Conservation (phyloP, 1,139 yeast genomes). For the Hansenula lynferdii region DNA sequence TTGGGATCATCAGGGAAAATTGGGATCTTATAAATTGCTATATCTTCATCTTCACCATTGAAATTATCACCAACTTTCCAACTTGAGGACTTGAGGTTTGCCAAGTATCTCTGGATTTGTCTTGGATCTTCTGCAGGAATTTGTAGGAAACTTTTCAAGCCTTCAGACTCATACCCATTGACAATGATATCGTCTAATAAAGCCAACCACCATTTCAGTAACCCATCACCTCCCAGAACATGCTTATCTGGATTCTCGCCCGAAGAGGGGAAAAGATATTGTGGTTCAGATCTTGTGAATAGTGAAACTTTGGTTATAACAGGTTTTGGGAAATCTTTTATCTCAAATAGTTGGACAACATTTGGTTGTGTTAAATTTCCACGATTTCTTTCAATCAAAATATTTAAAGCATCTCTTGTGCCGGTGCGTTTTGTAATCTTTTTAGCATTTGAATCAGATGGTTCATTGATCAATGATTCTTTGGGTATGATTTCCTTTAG, state of each 20-base stretch:
- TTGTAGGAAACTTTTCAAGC: constrained; percentile 39
- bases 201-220: constrained; percentile 86
- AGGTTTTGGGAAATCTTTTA: constrained; percentile 48
- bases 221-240: constrained; percentile 56
- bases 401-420: constrained; percentile 23
- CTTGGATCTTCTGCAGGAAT: constrained; percentile 70
- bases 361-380: constrained; percentile 9
- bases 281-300: constrained; percentile 84
- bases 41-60: constrained; percentile 20
- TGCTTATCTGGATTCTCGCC: constrained; percentile 60
- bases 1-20: constrained; percentile 96
- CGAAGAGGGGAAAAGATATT: constrained; percentile 80
- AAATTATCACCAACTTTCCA: constrained; percentile 58
- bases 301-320: constrained; percentile 48
- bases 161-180: constrained; percentile 8
- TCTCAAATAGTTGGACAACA: constrained; percentile 8
- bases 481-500: constrained; percentile 27
- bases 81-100: constrained; percentile 17
- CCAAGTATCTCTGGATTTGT: constrained; percentile 36
- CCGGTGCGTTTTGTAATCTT: constrained; percentile 24
- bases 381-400: constrained; percentile 22
- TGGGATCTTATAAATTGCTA: constrained; percentile 69
- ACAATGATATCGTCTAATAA: constrained; percentile 38
- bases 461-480: constrained; percentile 16
- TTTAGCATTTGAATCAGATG: constrained; percentile 4